A percentile compares a stretch with the other conserved stretches of the same genome.
Conservation (phyloP, 2,329 filamentous ascomycete genomes). For the Epichloe sibirici region DNA sequence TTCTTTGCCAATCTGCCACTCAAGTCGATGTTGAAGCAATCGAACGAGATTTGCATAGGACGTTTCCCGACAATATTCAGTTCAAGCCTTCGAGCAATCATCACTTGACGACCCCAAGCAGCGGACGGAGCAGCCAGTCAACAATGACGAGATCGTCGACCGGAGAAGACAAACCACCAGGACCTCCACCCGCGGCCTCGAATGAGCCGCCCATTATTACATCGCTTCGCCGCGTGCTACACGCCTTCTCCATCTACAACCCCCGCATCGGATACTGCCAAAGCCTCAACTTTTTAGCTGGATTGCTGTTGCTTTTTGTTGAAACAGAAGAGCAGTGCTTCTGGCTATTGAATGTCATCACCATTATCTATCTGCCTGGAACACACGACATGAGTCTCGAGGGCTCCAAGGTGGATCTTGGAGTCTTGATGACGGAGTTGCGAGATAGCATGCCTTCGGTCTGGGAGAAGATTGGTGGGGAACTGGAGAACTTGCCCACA, state of each 20-base stretch:
- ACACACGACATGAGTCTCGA: slow-evolving; percentile 87
- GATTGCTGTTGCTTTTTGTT: slow-evolving; percentile 79
- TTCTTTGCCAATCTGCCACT: slow-evolving; percentile 54
- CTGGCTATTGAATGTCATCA: slow-evolving; percentile 87
- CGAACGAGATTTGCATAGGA: slow-evolving; percentile 84
- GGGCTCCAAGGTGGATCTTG: slow-evolving; percentile 85
- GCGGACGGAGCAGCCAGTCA: slow-evolving; percentile 23
- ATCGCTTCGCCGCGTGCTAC: slow-evolving; percentile 71
- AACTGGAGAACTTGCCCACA: slow-evolving; percentile 44
- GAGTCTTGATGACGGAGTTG: slow-evolving; percentile 80
- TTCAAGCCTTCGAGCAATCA: slow-evolving; percentile 56
- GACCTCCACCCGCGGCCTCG: slow-evolving; percentile 19
- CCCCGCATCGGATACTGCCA: slow-evolving; percentile 91
- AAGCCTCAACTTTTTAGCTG: slow-evolving; percentile 88
- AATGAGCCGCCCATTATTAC: slow-evolving; percentile 68
- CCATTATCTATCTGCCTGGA: slow-evolving; percentile 73
- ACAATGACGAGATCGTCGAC: slow-evolving; percentile 21
- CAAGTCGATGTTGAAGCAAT: slow-evolving; percentile 76
- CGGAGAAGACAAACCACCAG: slow-evolving; percentile 22
- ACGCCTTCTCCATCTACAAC: slow-evolving; percentile 84
- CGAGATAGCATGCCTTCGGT: slow-evolving; percentile 71
- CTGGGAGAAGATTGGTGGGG: slow-evolving; percentile 78
- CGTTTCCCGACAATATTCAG: slow-evolving; percentile 84
- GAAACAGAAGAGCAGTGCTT: slow-evolving; percentile 82
- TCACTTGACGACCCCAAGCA: slow-evolving; percentile 20